Conservation (phyloP, 176 grass and related monocot genomes). For the Carex parvula region DNA sequence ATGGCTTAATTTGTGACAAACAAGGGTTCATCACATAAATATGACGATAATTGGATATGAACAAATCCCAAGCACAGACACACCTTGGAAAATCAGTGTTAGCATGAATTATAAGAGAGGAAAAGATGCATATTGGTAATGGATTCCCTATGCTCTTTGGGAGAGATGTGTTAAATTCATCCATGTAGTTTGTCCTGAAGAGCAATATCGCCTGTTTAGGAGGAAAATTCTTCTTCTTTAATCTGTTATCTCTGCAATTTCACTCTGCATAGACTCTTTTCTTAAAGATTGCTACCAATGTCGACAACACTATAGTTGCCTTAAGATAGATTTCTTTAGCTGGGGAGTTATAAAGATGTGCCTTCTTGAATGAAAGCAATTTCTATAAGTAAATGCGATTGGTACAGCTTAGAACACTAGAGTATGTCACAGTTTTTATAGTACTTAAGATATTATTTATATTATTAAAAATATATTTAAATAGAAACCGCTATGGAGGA, state of each 20-base stretch:
- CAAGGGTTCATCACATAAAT: background rate
- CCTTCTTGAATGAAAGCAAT: background rate
- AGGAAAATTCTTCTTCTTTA: background rate
- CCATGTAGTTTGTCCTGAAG: conserved; percentile 11
- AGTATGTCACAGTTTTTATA: too few relatives aligned
- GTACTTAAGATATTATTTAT: too few relatives aligned
- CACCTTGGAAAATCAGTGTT: background rate
- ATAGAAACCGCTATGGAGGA: background rate
- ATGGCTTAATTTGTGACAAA: background rate
- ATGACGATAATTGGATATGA: background rate
- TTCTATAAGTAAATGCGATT: background rate
- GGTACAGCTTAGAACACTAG: too few relatives aligned
- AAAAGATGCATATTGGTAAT: background rate
- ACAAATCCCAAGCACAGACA: background rate
- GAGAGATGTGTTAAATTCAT: background rate
- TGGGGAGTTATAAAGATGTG: background rate
- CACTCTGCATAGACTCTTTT: background rate
- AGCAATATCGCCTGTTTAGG: background rate
- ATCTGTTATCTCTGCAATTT: background rate
- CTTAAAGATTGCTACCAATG: background rate
- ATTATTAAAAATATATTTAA: background rate
- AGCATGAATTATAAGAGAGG: background rate
- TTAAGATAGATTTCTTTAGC: background rate
- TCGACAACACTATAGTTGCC: background rate
- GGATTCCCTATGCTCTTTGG: background rate